A percentile compares a stretch with the other conserved stretches of the same genome.
These are phyloP conservation scores for Trichoderma aggressivum DNA, from an alignment of 2,329 filamentous ascomycete genomes.

Conservation along the genomic window DNA sequence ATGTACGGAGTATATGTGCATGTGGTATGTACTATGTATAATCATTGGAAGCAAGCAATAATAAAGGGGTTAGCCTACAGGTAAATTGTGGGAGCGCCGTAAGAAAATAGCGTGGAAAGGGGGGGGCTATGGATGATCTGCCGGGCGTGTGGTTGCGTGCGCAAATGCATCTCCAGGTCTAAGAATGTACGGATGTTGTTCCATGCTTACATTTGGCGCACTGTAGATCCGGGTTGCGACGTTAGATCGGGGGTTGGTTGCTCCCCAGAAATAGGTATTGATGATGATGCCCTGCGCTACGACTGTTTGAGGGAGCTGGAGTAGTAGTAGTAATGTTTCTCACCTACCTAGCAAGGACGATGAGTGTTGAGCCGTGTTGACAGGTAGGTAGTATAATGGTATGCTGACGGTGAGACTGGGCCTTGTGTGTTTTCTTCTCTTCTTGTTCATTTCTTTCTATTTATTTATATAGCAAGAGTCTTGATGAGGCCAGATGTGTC, in stretches of 20 bases:
- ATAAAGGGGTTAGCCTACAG: slow-evolving; percentile 4
- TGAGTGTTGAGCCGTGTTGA: not conserved
- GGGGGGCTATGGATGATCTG: not conserved
- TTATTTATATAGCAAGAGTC: not conserved
- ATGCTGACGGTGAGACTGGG: not conserved
- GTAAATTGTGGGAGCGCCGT: not conserved
- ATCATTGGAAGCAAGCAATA: not conserved
- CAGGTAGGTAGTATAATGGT: not conserved
- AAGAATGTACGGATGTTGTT: not conserved
- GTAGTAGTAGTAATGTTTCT: not conserved
- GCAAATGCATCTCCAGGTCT: not conserved
- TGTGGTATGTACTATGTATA: not conserved
- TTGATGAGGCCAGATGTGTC: not conserved
- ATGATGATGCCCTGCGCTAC: not conserved
- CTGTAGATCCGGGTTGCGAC: not conserved
- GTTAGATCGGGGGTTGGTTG: not conserved
- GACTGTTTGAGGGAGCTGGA: not conserved
- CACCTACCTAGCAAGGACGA: not conserved
- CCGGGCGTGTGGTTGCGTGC: not conserved
- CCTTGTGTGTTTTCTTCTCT: not conserved
- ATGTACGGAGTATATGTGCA: not conserved
- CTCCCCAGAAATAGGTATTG: not conserved
- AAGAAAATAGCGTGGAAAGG: slow-evolving; percentile 11
- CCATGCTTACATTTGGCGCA: not conserved
- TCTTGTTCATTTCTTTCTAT: not conserved